Conservation (phyloP, 2,329 filamentous ascomycete species). For the Colletotrichum echinochloae region DNA sequence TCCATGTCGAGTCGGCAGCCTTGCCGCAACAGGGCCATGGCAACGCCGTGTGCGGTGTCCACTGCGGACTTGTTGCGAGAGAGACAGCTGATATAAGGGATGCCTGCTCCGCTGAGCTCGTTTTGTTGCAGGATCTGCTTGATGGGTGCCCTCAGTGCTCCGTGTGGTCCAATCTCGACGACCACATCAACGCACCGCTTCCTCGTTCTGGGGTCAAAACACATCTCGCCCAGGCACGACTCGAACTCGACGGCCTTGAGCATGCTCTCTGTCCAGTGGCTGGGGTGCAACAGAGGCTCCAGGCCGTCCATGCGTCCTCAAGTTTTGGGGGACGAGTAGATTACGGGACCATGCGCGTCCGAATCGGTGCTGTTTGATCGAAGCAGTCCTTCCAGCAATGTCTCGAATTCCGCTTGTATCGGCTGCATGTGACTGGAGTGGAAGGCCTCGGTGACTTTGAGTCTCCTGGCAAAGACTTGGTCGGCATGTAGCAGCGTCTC, state of each 20-base stretch:
- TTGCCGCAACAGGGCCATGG: constrained; percentile 41
- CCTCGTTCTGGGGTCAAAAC: constrained; percentile 1
- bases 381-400: constrained; percentile 41
- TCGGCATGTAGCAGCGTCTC: not conserved
- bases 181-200: constrained; percentile 10
- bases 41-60: constrained; percentile 57
- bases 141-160: constrained; percentile 11
- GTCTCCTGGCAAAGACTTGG: constrained; percentile 45
- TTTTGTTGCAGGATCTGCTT: constrained; percentile 2
- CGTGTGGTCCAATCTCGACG: constrained; percentile 26
- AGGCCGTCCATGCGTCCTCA: constrained; percentile 50
- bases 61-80: constrained; percentile 64
- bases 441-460: constrained; percentile 47
- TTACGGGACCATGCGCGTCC: not conserved
- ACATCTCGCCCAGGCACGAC: constrained; percentile 20
- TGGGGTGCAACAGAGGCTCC: constrained; percentile 54
- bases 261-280: constrained; percentile 25
- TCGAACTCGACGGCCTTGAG: constrained; percentile 13
- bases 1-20: constrained; percentile 19
- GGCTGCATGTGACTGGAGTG: constrained; percentile 49
- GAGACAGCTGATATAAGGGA: constrained; percentile 59
- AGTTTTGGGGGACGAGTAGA: constrained; percentile 43
- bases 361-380: constrained; percentile 41
- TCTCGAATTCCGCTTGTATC: constrained; percentile 44
- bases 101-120: constrained; percentile 49